phyloP scores from a whole-genome alignment of 2,329 filamentous ascomycete species.

The Chaetothyriales sp. region DNA sequence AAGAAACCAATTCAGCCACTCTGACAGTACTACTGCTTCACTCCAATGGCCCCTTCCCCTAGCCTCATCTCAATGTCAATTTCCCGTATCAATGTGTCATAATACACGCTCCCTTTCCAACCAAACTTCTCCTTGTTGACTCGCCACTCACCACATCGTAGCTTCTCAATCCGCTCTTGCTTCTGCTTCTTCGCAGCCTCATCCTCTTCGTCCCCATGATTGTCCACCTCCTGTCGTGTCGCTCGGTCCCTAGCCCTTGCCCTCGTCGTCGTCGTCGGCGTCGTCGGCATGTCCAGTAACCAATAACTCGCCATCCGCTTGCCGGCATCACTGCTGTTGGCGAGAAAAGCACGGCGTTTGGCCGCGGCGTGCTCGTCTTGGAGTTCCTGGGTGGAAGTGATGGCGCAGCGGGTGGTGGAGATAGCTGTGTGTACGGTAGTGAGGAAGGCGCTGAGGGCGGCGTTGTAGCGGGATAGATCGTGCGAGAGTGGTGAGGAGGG shows the following conservation, averaged over 20 bases:
- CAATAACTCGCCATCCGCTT: neutral
- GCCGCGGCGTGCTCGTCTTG: neutral
- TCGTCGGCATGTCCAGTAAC: neutral
- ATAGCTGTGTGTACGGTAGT: slow-evolving; percentile 2
- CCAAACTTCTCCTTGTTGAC: slow-evolving; percentile 16
- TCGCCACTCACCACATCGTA: slow-evolving; percentile 10
- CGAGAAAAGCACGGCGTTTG: neutral
- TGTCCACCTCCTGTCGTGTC: neutral
- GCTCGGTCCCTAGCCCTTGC: neutral
- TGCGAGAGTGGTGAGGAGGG: slow-evolving; percentile 7
- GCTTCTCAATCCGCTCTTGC: slow-evolving; percentile 10
- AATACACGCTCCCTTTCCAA: slow-evolving; percentile 14
- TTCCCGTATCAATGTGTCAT: slow-evolving; percentile 9
- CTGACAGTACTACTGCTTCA: neutral
- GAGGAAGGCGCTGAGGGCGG: slow-evolving; percentile 6
- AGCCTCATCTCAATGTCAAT: slow-evolving; percentile 8
- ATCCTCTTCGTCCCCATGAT: neutral
- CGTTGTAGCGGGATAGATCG: slow-evolving; percentile 7
- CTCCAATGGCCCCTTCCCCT: neutral
- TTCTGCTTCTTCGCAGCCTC: slow-evolving; percentile 1
- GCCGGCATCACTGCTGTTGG: neutral
- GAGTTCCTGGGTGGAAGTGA: neutral
- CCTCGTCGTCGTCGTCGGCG: neutral
- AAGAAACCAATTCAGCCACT: too few species aligned
- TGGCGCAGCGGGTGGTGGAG: neutral